Evolutionary conservation across 2,329 filamentous ascomycete species (phyloP).

Genomic region (Claviceps sp.): DNA sequence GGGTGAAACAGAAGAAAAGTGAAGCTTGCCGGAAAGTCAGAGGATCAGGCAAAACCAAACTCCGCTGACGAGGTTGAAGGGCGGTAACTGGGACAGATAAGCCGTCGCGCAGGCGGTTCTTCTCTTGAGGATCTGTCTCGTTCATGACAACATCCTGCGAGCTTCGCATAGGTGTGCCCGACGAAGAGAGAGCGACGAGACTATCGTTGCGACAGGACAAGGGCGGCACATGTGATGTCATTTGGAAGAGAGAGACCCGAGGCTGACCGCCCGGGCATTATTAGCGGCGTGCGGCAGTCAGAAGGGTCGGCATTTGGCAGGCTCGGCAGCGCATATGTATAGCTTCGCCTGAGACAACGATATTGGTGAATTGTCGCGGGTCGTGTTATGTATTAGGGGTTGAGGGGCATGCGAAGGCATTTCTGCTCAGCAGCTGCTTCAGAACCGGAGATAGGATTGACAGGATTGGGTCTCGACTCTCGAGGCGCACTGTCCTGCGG

Average conservation of each 20-base stretch:
- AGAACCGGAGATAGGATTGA: too few relatives aligned
- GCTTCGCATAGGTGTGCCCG: background rate
- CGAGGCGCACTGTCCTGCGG: too few relatives aligned
- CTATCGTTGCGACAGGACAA: slow-evolving; percentile 6
- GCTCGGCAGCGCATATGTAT: background rate
- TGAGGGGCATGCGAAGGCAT: slow-evolving; percentile 6
- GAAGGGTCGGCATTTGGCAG: background rate
- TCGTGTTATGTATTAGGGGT: background rate
- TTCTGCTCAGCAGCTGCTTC: too few relatives aligned
- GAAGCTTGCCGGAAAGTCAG: slow-evolving; percentile 38
- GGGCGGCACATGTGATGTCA: slow-evolving; percentile 8
- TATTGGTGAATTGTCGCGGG: background rate
- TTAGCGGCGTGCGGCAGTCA: slow-evolving; percentile 2
- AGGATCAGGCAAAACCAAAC: slow-evolving; percentile 45
- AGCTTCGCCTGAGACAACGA: background rate
- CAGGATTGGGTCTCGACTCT: too few relatives aligned
- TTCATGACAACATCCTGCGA: slow-evolving; percentile 3
- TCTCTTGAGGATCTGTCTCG: background rate
- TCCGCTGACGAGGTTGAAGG: slow-evolving; percentile 23
- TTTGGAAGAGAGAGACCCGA: background rate
- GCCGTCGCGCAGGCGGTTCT: slow-evolving; percentile 6
- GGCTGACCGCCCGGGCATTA: slow-evolving; percentile 3
- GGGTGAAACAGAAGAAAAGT: background rate
- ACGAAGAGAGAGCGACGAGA: background rate
- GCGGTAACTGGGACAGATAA: slow-evolving; percentile 6